These are phyloP conservation scores for Tetracladium marchalianum DNA, from an alignment of 495 filamentous ascomycete species.

Conservation along the genomic window DNA sequence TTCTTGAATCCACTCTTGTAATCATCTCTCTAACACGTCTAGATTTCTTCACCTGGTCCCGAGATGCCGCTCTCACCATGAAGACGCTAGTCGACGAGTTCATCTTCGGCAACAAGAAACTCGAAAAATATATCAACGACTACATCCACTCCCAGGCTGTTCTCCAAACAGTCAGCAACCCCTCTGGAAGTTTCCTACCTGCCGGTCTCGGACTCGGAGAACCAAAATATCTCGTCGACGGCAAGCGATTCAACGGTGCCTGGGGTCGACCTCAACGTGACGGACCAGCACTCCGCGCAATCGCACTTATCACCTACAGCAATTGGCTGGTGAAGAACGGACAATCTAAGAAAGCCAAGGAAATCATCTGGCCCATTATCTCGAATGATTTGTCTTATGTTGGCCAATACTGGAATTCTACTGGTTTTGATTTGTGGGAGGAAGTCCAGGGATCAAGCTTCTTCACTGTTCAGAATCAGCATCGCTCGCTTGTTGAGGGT, in stretches of 20 bases:
- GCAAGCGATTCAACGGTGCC: conserved; percentile 38
- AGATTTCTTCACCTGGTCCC: conserved; percentile 56
- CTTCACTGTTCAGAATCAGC: conserved; percentile 49
- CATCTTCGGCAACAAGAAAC: conserved; percentile 12
- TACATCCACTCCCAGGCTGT: conserved; percentile 43
- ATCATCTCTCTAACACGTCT: background rate
- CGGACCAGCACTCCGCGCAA: conserved; percentile 43
- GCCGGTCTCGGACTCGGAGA: conserved; percentile 44
- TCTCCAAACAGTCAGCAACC: conserved; percentile 44
- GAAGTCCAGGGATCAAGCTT: conserved; percentile 47
- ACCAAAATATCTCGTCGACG: conserved; percentile 49
- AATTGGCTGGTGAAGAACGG: conserved; percentile 26
- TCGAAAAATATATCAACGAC: conserved; percentile 37
- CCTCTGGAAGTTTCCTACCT: conserved; percentile 39
- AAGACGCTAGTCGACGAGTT: conserved; percentile 44
- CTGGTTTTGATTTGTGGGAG: conserved; percentile 43
- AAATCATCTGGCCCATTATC: conserved; percentile 42
- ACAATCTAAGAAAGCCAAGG: conserved; percentile 22
- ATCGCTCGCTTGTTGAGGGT: conserved; percentile 28
- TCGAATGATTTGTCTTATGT: conserved; percentile 51
- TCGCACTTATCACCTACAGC: conserved; percentile 34
- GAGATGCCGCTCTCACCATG: conserved; percentile 47
- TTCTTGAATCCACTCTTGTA: background rate
- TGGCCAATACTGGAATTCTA: conserved; percentile 51
- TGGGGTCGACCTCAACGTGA: conserved; percentile 59